Evolutionary conservation across 768 basidiomycete species (phyloP), one percentile per base, ranked within the genome.

Genomic region (Termitomyces titanicus): DNA sequence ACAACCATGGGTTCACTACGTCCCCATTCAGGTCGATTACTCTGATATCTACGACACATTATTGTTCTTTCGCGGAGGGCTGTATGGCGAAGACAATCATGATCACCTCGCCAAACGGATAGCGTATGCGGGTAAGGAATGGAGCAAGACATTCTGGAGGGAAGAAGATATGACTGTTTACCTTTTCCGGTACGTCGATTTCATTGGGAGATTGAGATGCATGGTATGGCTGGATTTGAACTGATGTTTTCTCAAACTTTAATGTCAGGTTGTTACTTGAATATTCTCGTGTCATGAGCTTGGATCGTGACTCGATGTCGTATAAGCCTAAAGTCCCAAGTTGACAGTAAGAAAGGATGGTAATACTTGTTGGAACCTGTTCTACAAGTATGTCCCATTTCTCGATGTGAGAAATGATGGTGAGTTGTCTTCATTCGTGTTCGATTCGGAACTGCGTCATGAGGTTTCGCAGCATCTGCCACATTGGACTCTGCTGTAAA

Each of bases 1-100:
- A 46, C 78, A 77, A 51, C 81, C 85, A 0, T 88, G 86, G 85
- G 78, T 87, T 2, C 86, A 88, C 63, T 88, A 87, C 61, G 78
- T 88, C 0, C 86, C 86, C 3, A 69, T 88, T 3, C 78, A 81
- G 55, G 65, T 83, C 0, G 82, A 85, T 57, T 79, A 82, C 24
- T 73, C 77, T 0, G 86, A 88, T 66, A 62, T 90, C 10, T 79
- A 84, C 66, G 88, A 89, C 54, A 72, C 79, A 15, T 75, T 85
- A 52, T 70, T 81, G 0, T 91, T 91, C 70, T 89, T 89, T 64
- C 77, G 80, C 0, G 84, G 85, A 2, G 74, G 74, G 37, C 68
- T 77, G 15, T 70, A 77, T 43, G 77, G 80, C 24, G 72, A 76
- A 50, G 74, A 72, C 3, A 79, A 71, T 0, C 84, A 88, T 58